These are phyloP conservation scores for Talaromyces nanjingensis DNA, from an alignment of 495 filamentous ascomycete species.

Conservation along the genomic window DNA sequence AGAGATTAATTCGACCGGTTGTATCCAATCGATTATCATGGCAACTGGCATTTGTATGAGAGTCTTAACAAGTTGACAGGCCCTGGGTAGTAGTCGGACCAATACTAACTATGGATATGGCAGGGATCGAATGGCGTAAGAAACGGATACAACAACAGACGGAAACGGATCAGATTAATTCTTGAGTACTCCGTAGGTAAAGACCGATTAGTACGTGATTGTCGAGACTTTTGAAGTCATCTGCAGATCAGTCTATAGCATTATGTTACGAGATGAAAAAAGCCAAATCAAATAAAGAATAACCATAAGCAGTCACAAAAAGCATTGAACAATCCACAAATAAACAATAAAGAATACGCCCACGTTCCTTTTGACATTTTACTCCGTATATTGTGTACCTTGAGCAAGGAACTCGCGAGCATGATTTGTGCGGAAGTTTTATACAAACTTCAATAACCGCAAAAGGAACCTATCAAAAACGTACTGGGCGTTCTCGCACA, in stretches of 20 bases:
- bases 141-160: not conserved
- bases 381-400: not conserved
- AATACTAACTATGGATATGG: not conserved
- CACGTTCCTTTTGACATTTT: not conserved
- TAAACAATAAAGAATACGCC: not conserved
- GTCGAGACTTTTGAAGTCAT: not conserved
- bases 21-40: not conserved
- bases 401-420: not conserved
- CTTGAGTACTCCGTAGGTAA: not conserved
- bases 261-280: not conserved
- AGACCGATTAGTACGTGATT: not conserved
- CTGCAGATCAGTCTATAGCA: not conserved
- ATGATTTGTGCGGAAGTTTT: not conserved
- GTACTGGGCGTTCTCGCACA: not conserved
- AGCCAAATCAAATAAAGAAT: not conserved
- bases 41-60: not conserved
- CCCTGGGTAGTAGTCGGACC: not conserved
- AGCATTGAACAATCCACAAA: not conserved
- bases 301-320: not conserved
- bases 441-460: not conserved
- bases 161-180: not conserved
- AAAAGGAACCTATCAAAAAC: not conserved
- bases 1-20: not conserved
- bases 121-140: not conserved
- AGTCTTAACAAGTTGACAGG: not conserved